Percentiles rank a stretch among this genome's conserved stretches.
phyloP scores from a whole-genome alignment of 805 yeast genomes.

The Candida takata region DNA sequence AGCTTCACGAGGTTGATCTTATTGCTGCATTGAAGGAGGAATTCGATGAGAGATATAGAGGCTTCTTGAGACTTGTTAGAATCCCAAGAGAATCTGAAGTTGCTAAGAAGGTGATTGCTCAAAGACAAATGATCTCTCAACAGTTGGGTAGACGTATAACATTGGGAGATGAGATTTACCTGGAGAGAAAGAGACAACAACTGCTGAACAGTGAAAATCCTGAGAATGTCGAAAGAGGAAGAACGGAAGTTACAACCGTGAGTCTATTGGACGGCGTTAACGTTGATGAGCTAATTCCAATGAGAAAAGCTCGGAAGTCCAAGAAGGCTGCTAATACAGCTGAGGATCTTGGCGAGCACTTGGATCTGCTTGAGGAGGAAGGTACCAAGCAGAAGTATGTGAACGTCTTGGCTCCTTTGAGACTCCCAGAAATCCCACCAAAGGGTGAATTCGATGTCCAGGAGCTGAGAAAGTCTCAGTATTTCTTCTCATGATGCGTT shows the following conservation, averaged over 20 bases:
- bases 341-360: constrained; percentile 25
- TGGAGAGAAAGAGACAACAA: constrained; percentile 59
- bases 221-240: constrained; percentile 40
- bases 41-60: constrained; percentile 72
- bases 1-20: constrained; percentile 67
- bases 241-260: constrained; percentile 61
- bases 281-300: constrained; percentile 9
- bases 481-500: constrained; percentile 51
- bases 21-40: constrained; percentile 67
- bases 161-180: constrained; percentile 62
- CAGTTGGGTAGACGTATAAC: constrained; percentile 48
- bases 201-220: constrained; percentile 48
- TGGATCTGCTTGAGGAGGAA: constrained; percentile 10
- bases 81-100: constrained; percentile 47
- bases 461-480: constrained; percentile 62
- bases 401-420: constrained; percentile 55
- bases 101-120: constrained; percentile 41
- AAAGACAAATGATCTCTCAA: constrained; percentile 42
- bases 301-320: constrained; percentile 4
- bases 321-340: constrained; percentile 1
- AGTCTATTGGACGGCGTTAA: constrained; percentile 36
- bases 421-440: constrained; percentile 64
- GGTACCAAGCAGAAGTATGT: constrained; percentile 15
- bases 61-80: constrained; percentile 53
- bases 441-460: constrained; percentile 81